phyloP scores from a whole-genome alignment of 2,329 filamentous ascomycete species.

The Zalaria sp. region DNA sequence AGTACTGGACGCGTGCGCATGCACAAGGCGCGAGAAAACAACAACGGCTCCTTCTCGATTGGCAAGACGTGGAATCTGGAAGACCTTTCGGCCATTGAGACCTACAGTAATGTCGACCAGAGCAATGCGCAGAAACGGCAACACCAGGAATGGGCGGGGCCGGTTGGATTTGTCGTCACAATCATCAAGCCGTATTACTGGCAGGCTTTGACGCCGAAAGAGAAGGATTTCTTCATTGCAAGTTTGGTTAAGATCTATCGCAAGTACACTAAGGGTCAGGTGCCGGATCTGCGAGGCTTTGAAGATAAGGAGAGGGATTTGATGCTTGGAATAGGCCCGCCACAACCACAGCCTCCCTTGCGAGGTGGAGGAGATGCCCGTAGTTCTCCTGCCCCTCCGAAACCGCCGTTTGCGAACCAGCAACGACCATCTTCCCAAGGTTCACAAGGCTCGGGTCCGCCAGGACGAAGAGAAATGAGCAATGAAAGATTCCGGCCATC shows the following conservation, averaged over 20 bases:
- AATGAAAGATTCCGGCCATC: conserved; percentile 5
- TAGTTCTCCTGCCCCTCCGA: conserved; percentile 7
- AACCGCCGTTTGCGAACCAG: conserved; percentile 18
- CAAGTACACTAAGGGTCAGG: conserved; percentile 83
- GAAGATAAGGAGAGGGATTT: conserved; percentile 64
- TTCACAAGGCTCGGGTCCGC: conserved; percentile 2
- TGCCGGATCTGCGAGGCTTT: conserved; percentile 71
- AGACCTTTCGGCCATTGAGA: conserved; percentile 72
- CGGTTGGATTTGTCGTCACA: conserved; percentile 73
- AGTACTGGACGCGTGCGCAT: conserved; percentile 86
- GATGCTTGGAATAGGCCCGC: conserved; percentile 38
- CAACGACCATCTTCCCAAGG: conserved; percentile 7
- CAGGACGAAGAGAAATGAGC: conserved; percentile 1
- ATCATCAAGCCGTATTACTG: conserved; percentile 94
- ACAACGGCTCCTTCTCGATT: conserved; percentile 87
- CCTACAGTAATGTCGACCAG: conserved; percentile 47
- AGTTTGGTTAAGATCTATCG: conserved; percentile 91
- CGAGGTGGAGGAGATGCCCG: conserved; percentile 2
- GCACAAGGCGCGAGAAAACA: conserved; percentile 94
- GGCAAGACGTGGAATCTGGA: conserved; percentile 98
- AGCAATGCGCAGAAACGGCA: conserved; percentile 35
- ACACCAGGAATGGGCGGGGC: conserved; percentile 62
- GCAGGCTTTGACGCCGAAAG: conserved; percentile 84
- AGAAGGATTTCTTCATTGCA: conserved; percentile 97
- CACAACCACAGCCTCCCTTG: conserved; percentile 8